Evolutionary conservation across 306 rosid species (phyloP).

Genomic region (Lablab purpureus): DNA sequence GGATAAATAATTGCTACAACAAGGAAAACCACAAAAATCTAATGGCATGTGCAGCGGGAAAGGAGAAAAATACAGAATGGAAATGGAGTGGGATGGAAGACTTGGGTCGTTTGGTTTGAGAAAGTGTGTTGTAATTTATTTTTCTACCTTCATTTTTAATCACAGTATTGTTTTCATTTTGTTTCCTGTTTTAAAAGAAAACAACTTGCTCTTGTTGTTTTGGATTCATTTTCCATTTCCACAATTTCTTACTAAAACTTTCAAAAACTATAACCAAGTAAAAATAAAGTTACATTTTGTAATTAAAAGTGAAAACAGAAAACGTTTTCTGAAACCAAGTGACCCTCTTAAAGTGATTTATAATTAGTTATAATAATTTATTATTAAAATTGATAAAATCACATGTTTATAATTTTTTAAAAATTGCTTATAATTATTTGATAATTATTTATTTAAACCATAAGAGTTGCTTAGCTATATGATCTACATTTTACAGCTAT

Average conservation of each 20-base stretch:
- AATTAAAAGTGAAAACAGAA: neutral
- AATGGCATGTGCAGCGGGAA: neutral
- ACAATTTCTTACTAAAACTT: neutral
- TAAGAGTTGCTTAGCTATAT: too few relatives aligned
- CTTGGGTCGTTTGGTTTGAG: neutral
- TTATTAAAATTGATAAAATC: too few relatives aligned
- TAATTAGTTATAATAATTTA: too few relatives aligned
- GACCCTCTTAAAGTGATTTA: too few relatives aligned
- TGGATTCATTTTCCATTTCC: neutral
- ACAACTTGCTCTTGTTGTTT: neutral
- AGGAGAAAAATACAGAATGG: neutral
- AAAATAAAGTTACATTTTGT: neutral
- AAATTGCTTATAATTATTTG: too few relatives aligned
- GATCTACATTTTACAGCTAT: too few relatives aligned
- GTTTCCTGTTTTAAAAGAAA: neutral
- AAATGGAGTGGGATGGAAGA: slow-evolving; percentile 13
- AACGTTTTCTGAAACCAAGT: neutral
- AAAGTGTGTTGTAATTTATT: neutral
- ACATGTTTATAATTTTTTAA: too few relatives aligned
- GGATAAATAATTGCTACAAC: slow-evolving; percentile 17
- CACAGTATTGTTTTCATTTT: neutral
- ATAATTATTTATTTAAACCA: too few relatives aligned
- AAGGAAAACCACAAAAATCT: slow-evolving; percentile 15
- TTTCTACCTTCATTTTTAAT: neutral
- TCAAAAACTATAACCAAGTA: neutral